Evolutionary conservation across 1,284 basidiomycete species (phyloP).

Genomic region (Ustilago xerochloae): DNA sequence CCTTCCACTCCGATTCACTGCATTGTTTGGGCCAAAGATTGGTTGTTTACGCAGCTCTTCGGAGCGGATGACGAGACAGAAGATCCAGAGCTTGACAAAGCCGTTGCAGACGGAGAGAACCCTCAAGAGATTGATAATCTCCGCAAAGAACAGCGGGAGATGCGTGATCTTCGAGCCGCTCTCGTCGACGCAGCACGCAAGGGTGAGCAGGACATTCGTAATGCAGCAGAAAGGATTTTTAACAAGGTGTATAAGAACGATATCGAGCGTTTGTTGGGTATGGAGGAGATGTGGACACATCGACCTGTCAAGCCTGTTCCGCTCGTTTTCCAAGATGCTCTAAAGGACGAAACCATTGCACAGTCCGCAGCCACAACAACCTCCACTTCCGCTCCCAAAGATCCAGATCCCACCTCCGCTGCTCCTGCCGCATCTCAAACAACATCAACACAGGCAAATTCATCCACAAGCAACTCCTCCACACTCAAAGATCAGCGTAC

Average conservation of each 20-base stretch:
- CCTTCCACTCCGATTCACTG: constrained; percentile 98
- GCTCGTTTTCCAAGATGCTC: constrained; percentile 81
- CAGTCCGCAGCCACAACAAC: not conserved
- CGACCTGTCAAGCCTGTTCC: constrained; percentile 81
- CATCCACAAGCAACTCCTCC: constrained; percentile 2
- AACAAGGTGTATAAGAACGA: constrained; percentile 91
- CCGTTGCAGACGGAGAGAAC: constrained; percentile 87
- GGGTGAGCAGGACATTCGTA: constrained; percentile 61
- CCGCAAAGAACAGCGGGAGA: constrained; percentile 87
- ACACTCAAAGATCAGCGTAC: constrained; percentile 58
- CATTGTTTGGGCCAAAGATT: constrained; percentile 99
- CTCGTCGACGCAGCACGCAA: constrained; percentile 61
- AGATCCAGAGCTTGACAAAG: constrained; percentile 81
- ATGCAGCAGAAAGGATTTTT: constrained; percentile 80
- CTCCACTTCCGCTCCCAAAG: not conserved
- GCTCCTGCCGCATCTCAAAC: not conserved
- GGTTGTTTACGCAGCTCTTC: constrained; percentile 77
- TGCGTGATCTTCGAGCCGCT: constrained; percentile 78
- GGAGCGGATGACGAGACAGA: constrained; percentile 50
- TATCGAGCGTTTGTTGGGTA: constrained; percentile 86
- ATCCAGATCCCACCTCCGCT: too few species aligned
- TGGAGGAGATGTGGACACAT: constrained; percentile 98
- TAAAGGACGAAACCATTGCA: constrained; percentile 6
- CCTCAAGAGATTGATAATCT: constrained; percentile 88
- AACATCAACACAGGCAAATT: not conserved